Conservation (phyloP, 805 yeast genomes). For the Yueomyces sinensis region DNA sequence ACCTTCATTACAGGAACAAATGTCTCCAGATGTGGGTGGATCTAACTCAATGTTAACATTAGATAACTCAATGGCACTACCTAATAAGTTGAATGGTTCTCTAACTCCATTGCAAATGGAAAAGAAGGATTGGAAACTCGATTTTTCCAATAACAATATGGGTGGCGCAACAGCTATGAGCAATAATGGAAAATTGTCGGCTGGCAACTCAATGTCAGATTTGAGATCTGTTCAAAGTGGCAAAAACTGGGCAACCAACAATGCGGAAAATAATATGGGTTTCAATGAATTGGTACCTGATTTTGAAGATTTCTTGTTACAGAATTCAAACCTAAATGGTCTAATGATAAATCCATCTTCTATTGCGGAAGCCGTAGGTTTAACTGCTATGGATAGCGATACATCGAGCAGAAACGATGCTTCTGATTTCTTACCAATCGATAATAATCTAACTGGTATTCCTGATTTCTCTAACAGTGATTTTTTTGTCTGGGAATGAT, state of each 20-base stretch:
- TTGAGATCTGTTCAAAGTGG: neutral
- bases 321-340: conserved; percentile 20
- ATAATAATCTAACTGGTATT: conserved; percentile 13
- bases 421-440: conserved; percentile 16
- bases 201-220: neutral
- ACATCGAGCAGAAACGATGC: conserved; percentile 7
- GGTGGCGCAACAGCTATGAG: neutral
- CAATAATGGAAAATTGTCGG: neutral
- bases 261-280: neutral
- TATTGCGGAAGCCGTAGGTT: conserved; percentile 21
- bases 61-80: neutral
- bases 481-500: conserved; percentile 10
- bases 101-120: neutral
- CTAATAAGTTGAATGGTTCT: neutral
- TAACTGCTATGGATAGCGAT: conserved; percentile 10
- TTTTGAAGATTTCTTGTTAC: conserved; percentile 23
- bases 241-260: neutral
- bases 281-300: conserved; percentile 15
- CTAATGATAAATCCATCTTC: conserved; percentile 20
- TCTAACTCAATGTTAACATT: neutral
- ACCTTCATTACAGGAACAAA: neutral
- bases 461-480: conserved; percentile 9
- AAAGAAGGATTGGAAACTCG: neutral
- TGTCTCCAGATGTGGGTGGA: neutral
- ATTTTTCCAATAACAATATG: neutral